Percentiles rank a stretch among this genome's conserved stretches.
phyloP scores from a whole-genome alignment of 2,329 filamentous ascomycete genomes.

The Neonectria magnoliae region DNA sequence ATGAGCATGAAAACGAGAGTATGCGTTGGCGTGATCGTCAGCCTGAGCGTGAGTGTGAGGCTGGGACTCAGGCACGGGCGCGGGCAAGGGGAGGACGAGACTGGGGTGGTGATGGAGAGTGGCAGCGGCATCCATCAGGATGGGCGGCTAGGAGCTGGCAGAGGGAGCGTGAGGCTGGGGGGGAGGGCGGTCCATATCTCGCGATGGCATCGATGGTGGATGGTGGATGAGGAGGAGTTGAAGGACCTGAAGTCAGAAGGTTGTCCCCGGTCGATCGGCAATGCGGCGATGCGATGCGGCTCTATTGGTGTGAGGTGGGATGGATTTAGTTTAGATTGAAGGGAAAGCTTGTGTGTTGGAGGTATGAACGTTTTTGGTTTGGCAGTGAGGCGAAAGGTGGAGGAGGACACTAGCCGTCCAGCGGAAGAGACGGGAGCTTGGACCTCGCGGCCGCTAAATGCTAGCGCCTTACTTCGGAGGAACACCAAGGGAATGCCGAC shows the following conservation, averaged over 20 bases:
- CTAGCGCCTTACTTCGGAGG: conserved; percentile 13
- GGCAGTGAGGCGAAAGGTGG: conserved; percentile 15
- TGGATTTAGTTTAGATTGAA: conserved; percentile 16
- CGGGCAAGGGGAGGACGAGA: conserved; percentile 15
- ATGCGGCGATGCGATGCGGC: conserved; percentile 20
- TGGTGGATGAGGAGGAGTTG: neutral
- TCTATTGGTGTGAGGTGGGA: conserved; percentile 20
- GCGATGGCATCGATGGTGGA: conserved; percentile 19
- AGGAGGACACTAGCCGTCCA: conserved; percentile 4
- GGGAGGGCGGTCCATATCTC: conserved; percentile 32
- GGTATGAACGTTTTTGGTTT: conserved; percentile 18
- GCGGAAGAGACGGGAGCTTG: conserved; percentile 15
- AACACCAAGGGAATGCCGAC: conserved; percentile 6
- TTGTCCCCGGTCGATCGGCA: conserved; percentile 2
- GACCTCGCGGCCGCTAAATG: conserved; percentile 21
- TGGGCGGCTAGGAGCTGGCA: conserved; percentile 21
- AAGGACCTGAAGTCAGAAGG: neutral
- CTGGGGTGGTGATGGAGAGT: conserved; percentile 8
- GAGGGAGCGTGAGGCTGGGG: conserved; percentile 23
- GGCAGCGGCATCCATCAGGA: conserved; percentile 32
- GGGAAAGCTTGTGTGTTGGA: conserved; percentile 9
- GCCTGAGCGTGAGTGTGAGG: conserved; percentile 18
- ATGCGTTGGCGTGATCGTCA: conserved; percentile 23
- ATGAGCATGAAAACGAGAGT: conserved; percentile 20
- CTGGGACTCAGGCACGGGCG: conserved; percentile 18